These are phyloP conservation scores for Panaeolus papilionaceus DNA, from an alignment of 768 basidiomycete genomes.

Conservation along the genomic window DNA sequence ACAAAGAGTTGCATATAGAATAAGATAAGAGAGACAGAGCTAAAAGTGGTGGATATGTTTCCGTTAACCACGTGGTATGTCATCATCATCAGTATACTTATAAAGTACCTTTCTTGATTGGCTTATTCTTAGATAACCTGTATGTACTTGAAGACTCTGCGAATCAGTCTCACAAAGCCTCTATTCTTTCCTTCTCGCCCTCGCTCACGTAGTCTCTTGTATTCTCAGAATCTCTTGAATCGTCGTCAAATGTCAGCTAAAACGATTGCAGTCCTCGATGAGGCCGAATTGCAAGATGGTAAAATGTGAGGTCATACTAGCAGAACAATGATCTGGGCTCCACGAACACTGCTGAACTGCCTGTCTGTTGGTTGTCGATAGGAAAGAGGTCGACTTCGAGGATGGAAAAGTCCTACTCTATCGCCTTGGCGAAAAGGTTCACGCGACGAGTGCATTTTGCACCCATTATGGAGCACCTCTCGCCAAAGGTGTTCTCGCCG, in stretches of 20 bases:
- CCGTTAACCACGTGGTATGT: conserved; percentile 1
- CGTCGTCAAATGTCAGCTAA: conserved; percentile 48
- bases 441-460: conserved; percentile 85
- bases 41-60: background rate
- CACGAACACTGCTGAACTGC: background rate
- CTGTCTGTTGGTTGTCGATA: conserved; percentile 32
- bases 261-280: conserved; percentile 63
- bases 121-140: conserved; percentile 14
- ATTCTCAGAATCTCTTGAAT: background rate
- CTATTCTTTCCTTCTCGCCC: conserved; percentile 6
- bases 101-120: background rate
- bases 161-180: conserved; percentile 11
- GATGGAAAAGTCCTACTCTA: conserved; percentile 81
- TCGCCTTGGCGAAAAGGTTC: conserved; percentile 73
- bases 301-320: conserved; percentile 52
- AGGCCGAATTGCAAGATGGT: conserved; percentile 66
- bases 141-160: conserved; percentile 1
- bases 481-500: conserved; percentile 78
- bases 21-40: background rate
- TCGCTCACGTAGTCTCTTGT: conserved; percentile 5
- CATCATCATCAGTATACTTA: background rate
- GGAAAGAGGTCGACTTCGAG: conserved; percentile 86
- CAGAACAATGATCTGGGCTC: background rate
- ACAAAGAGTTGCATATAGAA: conserved; percentile 31
- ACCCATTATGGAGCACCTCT: conserved; percentile 94